Base-by-base conservation (phyloP, 2,329 filamentous ascomycete genomes). In the Escovopsis sp. region DNA sequence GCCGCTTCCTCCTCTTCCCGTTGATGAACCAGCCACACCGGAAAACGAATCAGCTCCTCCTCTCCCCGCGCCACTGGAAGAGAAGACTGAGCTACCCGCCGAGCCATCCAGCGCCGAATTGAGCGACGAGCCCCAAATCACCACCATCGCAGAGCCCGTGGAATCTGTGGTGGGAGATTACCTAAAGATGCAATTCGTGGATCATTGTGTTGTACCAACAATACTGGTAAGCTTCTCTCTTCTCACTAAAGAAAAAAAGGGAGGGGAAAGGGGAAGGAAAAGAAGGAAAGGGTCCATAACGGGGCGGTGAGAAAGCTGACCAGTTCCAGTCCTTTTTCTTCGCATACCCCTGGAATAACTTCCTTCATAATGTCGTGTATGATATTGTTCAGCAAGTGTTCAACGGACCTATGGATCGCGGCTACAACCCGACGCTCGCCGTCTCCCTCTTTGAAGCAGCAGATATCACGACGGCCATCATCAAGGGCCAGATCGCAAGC, bases 351-450 rank as follows among this genome's bases (percentile, higher is more conserved):
- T 98, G 91, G 91, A 98, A 98, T 63, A 98, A 98, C 60, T 98
- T 98, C 57, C 72, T 98, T 36, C 91, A 98, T 64, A 98, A 98
- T 56, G 91, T 98, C 35, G 91, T 98, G 38, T 98, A 98, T 58
- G 91, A 98, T 59, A 88, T 98, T 55, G 85, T 98, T 35, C 91
- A 98, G 60, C 91, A 98, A 66, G 91, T 98, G 1, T 96, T 98
- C 62, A 98, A 98, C 57, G 91, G 91, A 8, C 87, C 87, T 1
- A 94, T 98, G 84, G 89, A 96, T 52, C 82, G 87, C 45, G 88
- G 91, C 25, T 95, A 82, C 64, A 98, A 98, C 61, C 80, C 85
- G 10, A 81, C 78, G 38, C 68, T 98, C 40, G 89, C 91, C 11
- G 81, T 95, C 45, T 89, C 94, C 50, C 76, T 98, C 15, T 98